These are phyloP conservation scores for Yamagishiella unicocca DNA, from an alignment of 139 green algal genomes.

Conservation along the genomic window DNA sequence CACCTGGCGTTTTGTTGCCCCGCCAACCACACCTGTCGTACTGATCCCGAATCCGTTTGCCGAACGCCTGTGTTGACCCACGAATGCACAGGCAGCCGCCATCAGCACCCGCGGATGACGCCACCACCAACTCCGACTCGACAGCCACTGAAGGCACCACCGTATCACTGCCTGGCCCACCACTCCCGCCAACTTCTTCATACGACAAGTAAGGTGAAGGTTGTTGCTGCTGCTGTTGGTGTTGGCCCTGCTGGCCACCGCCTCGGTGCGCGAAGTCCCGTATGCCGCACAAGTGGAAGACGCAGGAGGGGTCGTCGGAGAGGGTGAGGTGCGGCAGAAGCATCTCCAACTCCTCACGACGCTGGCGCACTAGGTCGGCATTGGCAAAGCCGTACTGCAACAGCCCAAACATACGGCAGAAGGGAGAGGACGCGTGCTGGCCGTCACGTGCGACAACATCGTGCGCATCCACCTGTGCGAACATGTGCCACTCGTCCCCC, in stretches of 20 bases:
- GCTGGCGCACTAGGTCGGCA: constrained; percentile 11
- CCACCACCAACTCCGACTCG: neutral
- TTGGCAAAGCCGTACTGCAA: constrained; percentile 46
- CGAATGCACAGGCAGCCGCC: constrained; percentile 30
- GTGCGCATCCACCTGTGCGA: too few species aligned
- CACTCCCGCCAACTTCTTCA: too few species aligned
- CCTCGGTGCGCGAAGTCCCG: constrained; percentile 7
- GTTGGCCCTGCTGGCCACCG: neutral
- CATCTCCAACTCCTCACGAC: neutral
- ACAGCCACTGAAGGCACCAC: neutral
- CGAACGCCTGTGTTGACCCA: neutral
- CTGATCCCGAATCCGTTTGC: neutral
- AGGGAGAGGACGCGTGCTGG: too few species aligned
- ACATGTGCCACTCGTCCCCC: too few species aligned
- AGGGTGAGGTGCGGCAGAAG: neutral
- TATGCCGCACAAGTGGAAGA: constrained; percentile 41
- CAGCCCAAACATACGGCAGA: too few species aligned
- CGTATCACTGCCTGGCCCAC: too few species aligned
- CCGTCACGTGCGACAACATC: too few species aligned
- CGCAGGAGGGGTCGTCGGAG: neutral
- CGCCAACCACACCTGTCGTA: constrained; percentile 25
- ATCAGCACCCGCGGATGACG: neutral
- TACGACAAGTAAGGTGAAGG: too few species aligned
- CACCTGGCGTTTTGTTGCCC: neutral
- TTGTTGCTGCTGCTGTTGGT: neutral